Evolutionary conservation across 2,329 filamentous ascomycete genomes (phyloP).

Genomic region (Fusarium nelsonii): DNA sequence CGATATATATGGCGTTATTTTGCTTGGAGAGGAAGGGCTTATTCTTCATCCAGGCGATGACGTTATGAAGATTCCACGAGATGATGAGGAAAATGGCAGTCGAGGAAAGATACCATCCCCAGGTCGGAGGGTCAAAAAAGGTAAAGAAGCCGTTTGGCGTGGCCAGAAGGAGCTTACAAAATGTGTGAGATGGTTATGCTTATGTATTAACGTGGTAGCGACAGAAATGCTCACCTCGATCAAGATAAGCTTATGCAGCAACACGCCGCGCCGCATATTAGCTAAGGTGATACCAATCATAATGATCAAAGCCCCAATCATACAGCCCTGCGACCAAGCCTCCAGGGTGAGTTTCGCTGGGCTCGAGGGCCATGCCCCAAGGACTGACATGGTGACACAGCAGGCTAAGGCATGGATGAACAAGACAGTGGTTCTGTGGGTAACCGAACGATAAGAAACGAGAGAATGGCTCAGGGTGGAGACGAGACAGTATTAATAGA

Average conservation of each 20-base stretch:
- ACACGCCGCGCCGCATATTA: conserved; percentile 62
- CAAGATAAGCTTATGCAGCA: conserved; percentile 64
- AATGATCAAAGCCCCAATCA: conserved; percentile 62
- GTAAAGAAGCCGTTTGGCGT: conserved; percentile 70
- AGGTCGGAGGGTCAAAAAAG: conserved; percentile 64
- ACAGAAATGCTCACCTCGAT: conserved; percentile 57
- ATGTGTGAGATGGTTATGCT: not conserved
- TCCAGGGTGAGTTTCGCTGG: conserved; percentile 52
- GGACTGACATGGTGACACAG: conserved; percentile 10
- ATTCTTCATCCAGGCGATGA: conserved; percentile 76
- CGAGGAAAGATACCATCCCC: conserved; percentile 73
- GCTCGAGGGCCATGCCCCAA: conserved; percentile 28
- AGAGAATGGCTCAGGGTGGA: no score
- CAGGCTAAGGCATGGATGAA: no score
- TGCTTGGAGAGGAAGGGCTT: conserved; percentile 67
- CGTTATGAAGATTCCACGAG: conserved; percentile 74
- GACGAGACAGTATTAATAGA: no score
- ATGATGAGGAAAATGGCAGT: conserved; percentile 71
- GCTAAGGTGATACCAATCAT: conserved; percentile 62
- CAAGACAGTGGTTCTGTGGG: no score
- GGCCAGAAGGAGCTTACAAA: conserved; percentile 63
- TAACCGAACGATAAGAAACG: no score
- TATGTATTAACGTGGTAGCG: no score
- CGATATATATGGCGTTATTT: conserved; percentile 68
- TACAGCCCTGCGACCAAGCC: conserved; percentile 62